phyloP scores from a whole-genome alignment of 441 rosid species.

The Populus trichocarpa region DNA sequence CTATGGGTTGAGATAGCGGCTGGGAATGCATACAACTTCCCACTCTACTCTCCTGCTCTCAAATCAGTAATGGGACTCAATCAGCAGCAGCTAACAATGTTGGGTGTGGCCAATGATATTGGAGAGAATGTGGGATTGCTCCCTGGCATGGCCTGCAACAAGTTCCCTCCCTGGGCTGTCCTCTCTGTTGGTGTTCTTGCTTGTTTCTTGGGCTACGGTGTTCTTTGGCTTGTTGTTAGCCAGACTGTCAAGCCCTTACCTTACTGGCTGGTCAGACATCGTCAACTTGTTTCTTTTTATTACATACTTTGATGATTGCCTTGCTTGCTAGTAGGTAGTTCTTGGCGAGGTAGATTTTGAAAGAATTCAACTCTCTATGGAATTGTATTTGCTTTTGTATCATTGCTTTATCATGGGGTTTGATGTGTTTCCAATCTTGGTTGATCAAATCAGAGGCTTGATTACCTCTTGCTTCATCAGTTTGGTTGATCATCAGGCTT shows the following conservation, averaged over 20 bases:
- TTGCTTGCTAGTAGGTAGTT: neutral
- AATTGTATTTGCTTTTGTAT: neutral
- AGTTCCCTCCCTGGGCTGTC: conserved; percentile 87
- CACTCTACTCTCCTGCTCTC: conserved; percentile 71
- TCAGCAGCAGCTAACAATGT: conserved; percentile 80
- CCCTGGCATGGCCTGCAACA: conserved; percentile 82
- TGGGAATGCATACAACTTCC: conserved; percentile 72
- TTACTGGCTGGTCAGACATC: conserved; percentile 68
- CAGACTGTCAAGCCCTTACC: conserved; percentile 63
- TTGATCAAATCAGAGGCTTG: neutral
- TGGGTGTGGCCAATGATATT: conserved; percentile 91
- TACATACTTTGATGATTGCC: neutral
- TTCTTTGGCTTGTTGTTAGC: conserved; percentile 79
- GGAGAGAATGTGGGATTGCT: conserved; percentile 90
- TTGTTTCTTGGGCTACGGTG: conserved; percentile 88
- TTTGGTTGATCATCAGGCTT: neutral
- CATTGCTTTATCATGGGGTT: neutral
- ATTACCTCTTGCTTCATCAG: neutral
- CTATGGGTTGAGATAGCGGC: conserved; percentile 81
- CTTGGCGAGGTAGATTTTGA: neutral
- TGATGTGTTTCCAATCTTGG: neutral
- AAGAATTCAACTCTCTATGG: neutral
- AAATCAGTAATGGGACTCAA: conserved; percentile 78
- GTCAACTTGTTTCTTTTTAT: neutral
- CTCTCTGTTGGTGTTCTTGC: conserved; percentile 56